phyloP scores from a whole-genome alignment of 2,329 filamentous ascomycete genomes.

The Penicillium sp. region DNA sequence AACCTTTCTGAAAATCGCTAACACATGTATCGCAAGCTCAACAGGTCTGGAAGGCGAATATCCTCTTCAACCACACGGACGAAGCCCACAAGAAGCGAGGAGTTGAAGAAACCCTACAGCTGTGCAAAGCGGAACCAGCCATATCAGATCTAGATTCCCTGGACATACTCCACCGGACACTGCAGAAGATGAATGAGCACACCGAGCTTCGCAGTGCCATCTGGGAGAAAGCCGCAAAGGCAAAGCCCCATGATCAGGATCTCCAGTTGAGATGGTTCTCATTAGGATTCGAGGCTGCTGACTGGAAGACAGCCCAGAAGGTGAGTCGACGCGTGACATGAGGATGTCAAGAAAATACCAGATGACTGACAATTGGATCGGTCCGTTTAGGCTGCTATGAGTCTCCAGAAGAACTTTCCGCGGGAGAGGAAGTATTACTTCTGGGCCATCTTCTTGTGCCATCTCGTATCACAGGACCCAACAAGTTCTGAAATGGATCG shows the following conservation, averaged over 20 bases:
- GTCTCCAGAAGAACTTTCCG: slow-evolving; percentile 51
- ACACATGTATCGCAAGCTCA: neutral
- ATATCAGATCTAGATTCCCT: slow-evolving; percentile 48
- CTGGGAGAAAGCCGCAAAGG: slow-evolving; percentile 51
- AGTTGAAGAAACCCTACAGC: slow-evolving; percentile 43
- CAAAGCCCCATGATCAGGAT: slow-evolving; percentile 45
- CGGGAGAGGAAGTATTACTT: slow-evolving; percentile 51
- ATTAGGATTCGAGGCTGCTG: slow-evolving; percentile 40
- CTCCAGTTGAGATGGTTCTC: slow-evolving; percentile 50
- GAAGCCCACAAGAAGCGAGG: slow-evolving; percentile 45
- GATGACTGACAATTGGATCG: neutral
- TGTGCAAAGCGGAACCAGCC: slow-evolving; percentile 45
- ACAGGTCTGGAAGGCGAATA: slow-evolving; percentile 47
- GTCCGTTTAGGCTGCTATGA: slow-evolving; percentile 47
- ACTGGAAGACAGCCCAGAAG: slow-evolving; percentile 53
- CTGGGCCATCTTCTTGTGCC: slow-evolving; percentile 51
- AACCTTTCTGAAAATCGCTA: neutral
- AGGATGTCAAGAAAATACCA: neutral
- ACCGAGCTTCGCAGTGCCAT: slow-evolving; percentile 37
- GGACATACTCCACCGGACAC: slow-evolving; percentile 43
- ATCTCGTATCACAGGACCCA: slow-evolving; percentile 41
- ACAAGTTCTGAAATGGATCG: slow-evolving; percentile 43
- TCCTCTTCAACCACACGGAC: slow-evolving; percentile 45
- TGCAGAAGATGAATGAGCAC: slow-evolving; percentile 38
- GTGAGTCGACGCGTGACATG: slow-evolving; percentile 30